A percentile compares a stretch with the other conserved stretches of the same genome.
These are phyloP conservation scores for Breynia disticha DNA, from an alignment of 441 rosid genomes.

Conservation along the genomic window DNA sequence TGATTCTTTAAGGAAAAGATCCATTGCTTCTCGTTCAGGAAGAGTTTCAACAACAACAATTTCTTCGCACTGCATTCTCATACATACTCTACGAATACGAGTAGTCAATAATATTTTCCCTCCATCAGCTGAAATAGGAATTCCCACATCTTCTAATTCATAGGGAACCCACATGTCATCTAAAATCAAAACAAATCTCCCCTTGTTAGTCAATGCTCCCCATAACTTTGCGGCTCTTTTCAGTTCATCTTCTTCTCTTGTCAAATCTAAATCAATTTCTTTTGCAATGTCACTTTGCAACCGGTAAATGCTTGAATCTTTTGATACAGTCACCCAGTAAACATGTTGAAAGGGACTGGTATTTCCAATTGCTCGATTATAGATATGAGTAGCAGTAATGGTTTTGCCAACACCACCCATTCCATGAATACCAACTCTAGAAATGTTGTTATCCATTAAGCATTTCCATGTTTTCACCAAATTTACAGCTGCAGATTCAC, in stretches of 20 bases:
- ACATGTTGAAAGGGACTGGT: neutral
- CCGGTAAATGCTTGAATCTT: slow-evolving; percentile 6
- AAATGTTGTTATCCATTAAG: neutral
- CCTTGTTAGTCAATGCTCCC: neutral
- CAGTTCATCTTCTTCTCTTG: neutral
- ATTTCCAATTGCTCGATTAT: neutral
- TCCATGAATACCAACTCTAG: slow-evolving; percentile 9
- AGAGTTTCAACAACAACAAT: neutral
- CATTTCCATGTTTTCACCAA: neutral
- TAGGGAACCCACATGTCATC: slow-evolving; percentile 12
- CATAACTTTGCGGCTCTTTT: slow-evolving; percentile 5
- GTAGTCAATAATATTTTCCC: neutral
- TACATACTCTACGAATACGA: neutral
- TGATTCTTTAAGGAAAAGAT: neutral
- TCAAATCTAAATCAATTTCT: neutral
- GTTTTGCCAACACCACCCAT: slow-evolving; percentile 13
- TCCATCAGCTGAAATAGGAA: neutral
- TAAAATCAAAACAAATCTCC: slow-evolving; percentile 11
- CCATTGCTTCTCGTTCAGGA: neutral
- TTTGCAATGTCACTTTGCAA: slow-evolving; percentile 11
- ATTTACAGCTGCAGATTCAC: too few relatives aligned
- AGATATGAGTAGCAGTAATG: neutral
- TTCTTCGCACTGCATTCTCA: neutral
- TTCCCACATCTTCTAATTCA: slow-evolving; percentile 11
- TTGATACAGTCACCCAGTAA: slow-evolving; percentile 4